Conservation (phyloP, 352 stramenopile genomes). For the Pythium dissotocum region DNA sequence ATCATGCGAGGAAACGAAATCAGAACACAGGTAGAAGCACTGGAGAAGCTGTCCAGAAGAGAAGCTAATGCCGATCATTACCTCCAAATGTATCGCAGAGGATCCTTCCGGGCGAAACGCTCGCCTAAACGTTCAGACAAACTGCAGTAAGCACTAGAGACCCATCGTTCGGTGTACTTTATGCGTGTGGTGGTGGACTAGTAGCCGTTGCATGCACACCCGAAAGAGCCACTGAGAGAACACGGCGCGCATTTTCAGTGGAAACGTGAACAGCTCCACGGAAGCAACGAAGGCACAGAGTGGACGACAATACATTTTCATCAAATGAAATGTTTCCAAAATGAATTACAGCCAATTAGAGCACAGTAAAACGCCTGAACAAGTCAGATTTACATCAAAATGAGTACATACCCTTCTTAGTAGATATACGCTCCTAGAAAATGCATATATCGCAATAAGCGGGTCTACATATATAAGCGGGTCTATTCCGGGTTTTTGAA, state of each 20-base stretch:
- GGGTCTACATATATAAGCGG: not conserved
- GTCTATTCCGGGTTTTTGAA: slow-evolving; percentile 12
- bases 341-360: not conserved
- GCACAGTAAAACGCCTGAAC: not conserved
- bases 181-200: not conserved
- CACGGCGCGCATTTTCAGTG: slow-evolving; percentile 8
- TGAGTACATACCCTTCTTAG: slow-evolving; percentile 11
- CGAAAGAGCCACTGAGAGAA: slow-evolving; percentile 3
- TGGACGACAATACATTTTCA: not conserved
- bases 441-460: not conserved
- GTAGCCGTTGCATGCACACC: not conserved
- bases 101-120: not conserved
- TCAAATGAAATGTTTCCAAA: not conserved
- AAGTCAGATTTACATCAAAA: slow-evolving; percentile 1
- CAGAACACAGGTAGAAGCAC: slow-evolving; percentile 7
- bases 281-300: not conserved
- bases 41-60: not conserved
- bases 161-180: slow-evolving; percentile 2
- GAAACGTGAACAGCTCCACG: slow-evolving; percentile 1
- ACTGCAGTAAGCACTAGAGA: not conserved
- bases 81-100: not conserved
- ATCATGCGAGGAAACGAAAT: not conserved
- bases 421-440: not conserved
- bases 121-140: not conserved
- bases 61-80: slow-evolving; percentile 1